Conservation (phyloP, 129 eudicot genomes). For the Calendula officinalis region DNA sequence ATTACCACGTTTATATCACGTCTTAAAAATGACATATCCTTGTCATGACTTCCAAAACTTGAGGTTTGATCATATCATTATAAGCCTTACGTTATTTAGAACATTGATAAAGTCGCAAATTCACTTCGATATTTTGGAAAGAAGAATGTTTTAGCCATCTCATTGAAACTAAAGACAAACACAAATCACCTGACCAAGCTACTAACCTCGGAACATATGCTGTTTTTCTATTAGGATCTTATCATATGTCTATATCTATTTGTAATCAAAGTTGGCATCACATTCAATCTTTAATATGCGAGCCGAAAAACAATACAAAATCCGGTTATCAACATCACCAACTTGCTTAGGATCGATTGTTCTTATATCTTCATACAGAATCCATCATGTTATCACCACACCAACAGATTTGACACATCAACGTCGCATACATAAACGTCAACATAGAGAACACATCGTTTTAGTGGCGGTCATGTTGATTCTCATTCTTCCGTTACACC, state of each 20-base stretch:
- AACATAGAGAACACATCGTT: neutral
- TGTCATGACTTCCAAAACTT: too few species aligned
- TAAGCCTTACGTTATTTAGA: too few species aligned
- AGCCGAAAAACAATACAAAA: neutral
- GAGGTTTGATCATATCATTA: too few species aligned
- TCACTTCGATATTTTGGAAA: constrained; percentile 1
- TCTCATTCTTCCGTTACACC: constrained; percentile 8
- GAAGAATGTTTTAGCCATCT: neutral
- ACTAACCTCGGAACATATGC: constrained; percentile 17
- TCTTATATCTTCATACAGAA: neutral
- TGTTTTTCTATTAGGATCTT: constrained; percentile 3
- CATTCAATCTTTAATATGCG: constrained; percentile 4
- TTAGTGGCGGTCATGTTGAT: constrained; percentile 19
- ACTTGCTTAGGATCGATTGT: neutral
- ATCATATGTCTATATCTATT: constrained; percentile 7
- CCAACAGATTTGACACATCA: constrained; percentile 23
- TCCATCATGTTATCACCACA: neutral
- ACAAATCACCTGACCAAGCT: constrained; percentile 12
- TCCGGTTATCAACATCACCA: constrained; percentile 14
- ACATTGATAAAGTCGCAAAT: neutral
- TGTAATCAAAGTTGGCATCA: neutral
- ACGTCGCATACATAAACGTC: constrained; percentile 4
- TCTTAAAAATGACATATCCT: too few species aligned
- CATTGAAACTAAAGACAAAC: neutral
- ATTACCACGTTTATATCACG: too few species aligned